phyloP scores from a whole-genome alignment of 306 rosid species.

The Heteromeles arbutifolia region DNA sequence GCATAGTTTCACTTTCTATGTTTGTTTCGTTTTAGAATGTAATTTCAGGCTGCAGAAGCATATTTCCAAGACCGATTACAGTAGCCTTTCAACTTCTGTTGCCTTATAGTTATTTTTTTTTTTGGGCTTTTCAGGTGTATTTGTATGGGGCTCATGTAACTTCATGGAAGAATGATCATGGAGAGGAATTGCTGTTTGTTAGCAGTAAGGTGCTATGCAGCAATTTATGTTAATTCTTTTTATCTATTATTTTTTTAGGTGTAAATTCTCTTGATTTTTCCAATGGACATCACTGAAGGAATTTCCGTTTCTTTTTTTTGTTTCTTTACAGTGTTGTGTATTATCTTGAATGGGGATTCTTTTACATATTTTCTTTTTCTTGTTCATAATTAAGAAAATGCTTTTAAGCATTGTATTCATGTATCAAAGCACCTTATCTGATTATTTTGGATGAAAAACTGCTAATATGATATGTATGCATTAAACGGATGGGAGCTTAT shows the following conservation, averaged over 20 bases:
- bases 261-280: neutral
- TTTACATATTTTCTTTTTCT: neutral
- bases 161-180: conserved; percentile 94
- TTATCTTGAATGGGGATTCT: neutral
- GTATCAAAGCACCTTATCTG: neutral
- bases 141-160: conserved; percentile 91
- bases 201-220: conserved; percentile 65
- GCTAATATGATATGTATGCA: neutral
- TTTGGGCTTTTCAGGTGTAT: conserved; percentile 54
- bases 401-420: neutral
- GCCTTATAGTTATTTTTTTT: neutral
- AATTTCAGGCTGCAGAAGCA: neutral
- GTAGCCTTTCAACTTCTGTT: conserved; percentile 8
- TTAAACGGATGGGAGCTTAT: neutral
- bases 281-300: neutral
- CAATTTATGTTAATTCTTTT: neutral
- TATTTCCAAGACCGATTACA: neutral
- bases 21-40: neutral
- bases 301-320: neutral
- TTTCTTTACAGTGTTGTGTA: neutral
- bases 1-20: neutral
- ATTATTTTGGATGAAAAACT: neutral
- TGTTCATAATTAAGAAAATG: neutral
- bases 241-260: neutral
- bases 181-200: conserved; percentile 89